Conservation (phyloP, 2,329 filamentous ascomycete species). For the Alternaria ethzedia region DNA sequence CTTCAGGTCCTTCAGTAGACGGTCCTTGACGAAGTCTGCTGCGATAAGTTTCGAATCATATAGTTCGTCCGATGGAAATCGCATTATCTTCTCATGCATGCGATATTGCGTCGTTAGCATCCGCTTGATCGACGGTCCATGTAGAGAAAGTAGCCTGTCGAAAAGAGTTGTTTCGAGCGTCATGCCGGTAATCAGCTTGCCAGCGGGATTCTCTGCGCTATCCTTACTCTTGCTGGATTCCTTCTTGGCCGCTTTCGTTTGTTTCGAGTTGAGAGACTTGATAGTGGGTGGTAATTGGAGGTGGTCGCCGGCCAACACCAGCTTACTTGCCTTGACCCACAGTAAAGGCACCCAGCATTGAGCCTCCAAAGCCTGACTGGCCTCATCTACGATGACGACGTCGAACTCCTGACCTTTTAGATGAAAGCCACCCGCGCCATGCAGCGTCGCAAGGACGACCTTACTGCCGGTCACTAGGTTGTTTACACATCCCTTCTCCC, state of each 20-base stretch:
- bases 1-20: conserved; percentile 77
- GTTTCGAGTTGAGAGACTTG: conserved; percentile 69
- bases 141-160: conserved; percentile 80
- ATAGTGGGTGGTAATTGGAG: conserved; percentile 93
- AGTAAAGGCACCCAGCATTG: conserved; percentile 96
- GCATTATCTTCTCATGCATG: conserved; percentile 97
- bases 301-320: conserved; percentile 92
- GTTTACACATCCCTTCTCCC: conserved; percentile 81
- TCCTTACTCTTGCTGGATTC: conserved; percentile 43
- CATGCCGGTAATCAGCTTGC: conserved; percentile 51
- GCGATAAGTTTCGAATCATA: conserved; percentile 85
- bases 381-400: conserved; percentile 94
- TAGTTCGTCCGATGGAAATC: conserved; percentile 86
- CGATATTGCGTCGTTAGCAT: conserved; percentile 98
- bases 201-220: conserved; percentile 42
- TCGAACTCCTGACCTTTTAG: conserved; percentile 83
- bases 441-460: conserved; percentile 89
- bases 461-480: conserved; percentile 78
- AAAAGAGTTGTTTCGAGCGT: conserved; percentile 90
- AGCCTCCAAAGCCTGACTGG: conserved; percentile 91
- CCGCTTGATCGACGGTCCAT: conserved; percentile 83
- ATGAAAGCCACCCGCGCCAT: conserved; percentile 88
- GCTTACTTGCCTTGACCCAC: conserved; percentile 72
- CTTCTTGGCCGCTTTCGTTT: conserved; percentile 40
- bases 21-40: conserved; percentile 75